A percentile compares a stretch with the other conserved stretches of the same genome.
Evolutionary conservation across 116 monocot species (phyloP).

Genomic region (Thalassia testudinum): DNA sequence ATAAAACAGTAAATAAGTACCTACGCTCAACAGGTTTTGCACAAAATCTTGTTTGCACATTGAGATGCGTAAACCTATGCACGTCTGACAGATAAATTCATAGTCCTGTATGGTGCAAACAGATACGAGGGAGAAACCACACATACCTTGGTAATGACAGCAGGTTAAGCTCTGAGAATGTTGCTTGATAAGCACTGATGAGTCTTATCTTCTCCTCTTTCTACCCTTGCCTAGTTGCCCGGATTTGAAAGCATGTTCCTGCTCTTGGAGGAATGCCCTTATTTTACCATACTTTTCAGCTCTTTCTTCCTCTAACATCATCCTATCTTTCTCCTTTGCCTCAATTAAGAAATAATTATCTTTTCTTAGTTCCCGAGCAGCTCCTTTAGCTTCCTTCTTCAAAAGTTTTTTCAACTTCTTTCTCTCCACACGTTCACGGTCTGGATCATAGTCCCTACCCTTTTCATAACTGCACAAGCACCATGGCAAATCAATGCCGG

Average conservation of each 20-base stretch:
- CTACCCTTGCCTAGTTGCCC: conserved; percentile 89
- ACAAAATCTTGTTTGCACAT: too few relatives aligned
- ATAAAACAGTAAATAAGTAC: too few relatives aligned
- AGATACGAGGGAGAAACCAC: too few relatives aligned
- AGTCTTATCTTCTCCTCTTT: conserved; percentile 49
- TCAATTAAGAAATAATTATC: conserved; percentile 67
- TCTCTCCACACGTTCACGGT: conserved; percentile 73
- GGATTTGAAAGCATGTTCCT: conserved; percentile 88
- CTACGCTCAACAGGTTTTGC: too few relatives aligned
- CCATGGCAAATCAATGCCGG: too few relatives aligned
- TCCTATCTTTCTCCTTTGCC: conserved; percentile 49
- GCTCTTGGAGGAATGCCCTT: conserved; percentile 89
- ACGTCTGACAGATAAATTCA: too few relatives aligned
- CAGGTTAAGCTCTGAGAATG: too few relatives aligned
- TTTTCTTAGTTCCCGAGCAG: conserved; percentile 71
- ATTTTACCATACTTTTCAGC: conserved; percentile 74
- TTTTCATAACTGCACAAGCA: conserved; percentile 78
- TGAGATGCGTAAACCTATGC: too few relatives aligned
- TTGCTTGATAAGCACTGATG: neutral
- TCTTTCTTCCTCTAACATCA: conserved; percentile 48
- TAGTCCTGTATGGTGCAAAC: too few relatives aligned
- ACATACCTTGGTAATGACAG: too few relatives aligned
- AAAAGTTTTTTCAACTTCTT: conserved; percentile 68
- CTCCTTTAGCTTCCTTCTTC: conserved; percentile 82
- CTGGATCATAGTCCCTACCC: conserved; percentile 92